Conservation (phyloP, 345 rosid species). For the Draba incana region DNA sequence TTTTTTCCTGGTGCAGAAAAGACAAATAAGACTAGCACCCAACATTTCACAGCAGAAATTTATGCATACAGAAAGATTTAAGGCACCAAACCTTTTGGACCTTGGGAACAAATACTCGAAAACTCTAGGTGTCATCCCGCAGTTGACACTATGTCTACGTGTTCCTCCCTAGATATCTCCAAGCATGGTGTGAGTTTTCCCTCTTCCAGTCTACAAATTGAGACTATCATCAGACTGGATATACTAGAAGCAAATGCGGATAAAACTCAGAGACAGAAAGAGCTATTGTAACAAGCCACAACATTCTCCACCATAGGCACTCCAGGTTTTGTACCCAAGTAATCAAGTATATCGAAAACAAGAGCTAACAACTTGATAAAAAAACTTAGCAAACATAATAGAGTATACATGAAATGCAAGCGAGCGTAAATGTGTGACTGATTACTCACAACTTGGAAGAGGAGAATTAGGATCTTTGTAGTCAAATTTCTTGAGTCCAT, state of each 20-base stretch:
- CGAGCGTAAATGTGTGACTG: constrained; percentile 24
- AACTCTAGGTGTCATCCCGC: constrained; percentile 98
- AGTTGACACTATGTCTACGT: constrained; percentile 89
- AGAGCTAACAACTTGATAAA: too few species aligned
- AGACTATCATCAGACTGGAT: constrained; percentile 22
- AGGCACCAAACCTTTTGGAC: constrained; percentile 70
- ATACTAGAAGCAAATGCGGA: not conserved
- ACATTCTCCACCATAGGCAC: constrained; percentile 98
- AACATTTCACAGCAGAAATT: not conserved
- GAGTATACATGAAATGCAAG: too few species aligned
- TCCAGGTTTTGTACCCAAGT: too few species aligned
- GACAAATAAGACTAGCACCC: constrained; percentile 10
- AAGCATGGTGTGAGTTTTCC: constrained; percentile 99
- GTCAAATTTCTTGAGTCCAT: constrained; percentile 80
- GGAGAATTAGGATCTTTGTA: constrained; percentile 58
- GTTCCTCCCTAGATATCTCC: constrained; percentile 98
- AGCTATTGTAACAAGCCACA: constrained; percentile 92
- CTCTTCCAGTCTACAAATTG: constrained; percentile 89
- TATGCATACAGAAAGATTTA: not conserved
- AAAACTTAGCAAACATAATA: constrained; percentile 31
- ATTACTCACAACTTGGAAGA: constrained; percentile 82
- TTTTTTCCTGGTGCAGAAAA: constrained; percentile 72
- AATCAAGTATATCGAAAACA: too few species aligned
- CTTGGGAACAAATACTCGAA: constrained; percentile 87
- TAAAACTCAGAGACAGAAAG: not conserved